Percentiles rank a stretch among this genome's conserved stretches.
phyloP scores from a whole-genome alignment of 805 yeast species.

The Lipomyces sp. region DNA sequence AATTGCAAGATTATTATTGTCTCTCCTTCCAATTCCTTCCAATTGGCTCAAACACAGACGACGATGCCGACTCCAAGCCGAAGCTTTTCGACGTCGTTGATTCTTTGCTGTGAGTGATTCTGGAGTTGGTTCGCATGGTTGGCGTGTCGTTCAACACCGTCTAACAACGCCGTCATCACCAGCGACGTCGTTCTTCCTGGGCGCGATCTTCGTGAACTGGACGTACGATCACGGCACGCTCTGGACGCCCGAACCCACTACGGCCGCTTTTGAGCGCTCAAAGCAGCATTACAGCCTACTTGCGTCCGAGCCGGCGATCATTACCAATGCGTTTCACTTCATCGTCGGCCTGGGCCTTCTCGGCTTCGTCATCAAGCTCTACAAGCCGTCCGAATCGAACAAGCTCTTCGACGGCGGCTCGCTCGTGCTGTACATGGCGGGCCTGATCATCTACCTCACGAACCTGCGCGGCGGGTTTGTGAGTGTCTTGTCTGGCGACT shows the following conservation, averaged over 20 bases:
- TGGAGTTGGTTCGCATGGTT: background rate
- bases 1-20: no score
- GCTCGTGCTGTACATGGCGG: conserved; percentile 66
- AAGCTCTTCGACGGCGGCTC: conserved; percentile 89
- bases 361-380: conserved; percentile 74
- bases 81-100: conserved; percentile 23
- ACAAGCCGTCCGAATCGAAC: conserved; percentile 81
- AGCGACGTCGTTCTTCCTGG: conserved; percentile 73
- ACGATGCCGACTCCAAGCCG: conserved; percentile 25
- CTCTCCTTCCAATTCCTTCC: no score
- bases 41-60: no score
- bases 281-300: conserved; percentile 70
- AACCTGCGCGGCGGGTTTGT: conserved; percentile 78
- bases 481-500: conserved; percentile 64
- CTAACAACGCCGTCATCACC: conserved; percentile 18
- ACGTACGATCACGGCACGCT: conserved; percentile 77
- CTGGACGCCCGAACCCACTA: conserved; percentile 55
- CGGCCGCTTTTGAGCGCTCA: conserved; percentile 56
- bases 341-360: conserved; percentile 62
- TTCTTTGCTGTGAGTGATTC: conserved; percentile 21
- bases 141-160: background rate
- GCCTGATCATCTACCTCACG: conserved; percentile 75
- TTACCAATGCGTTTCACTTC: conserved; percentile 61
- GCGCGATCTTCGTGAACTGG: conserved; percentile 71
- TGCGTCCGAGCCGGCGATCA: conserved; percentile 59